Evolutionary conservation across 2,329 filamentous ascomycete species (phyloP).

Genomic region (Xylaria sp.): DNA sequence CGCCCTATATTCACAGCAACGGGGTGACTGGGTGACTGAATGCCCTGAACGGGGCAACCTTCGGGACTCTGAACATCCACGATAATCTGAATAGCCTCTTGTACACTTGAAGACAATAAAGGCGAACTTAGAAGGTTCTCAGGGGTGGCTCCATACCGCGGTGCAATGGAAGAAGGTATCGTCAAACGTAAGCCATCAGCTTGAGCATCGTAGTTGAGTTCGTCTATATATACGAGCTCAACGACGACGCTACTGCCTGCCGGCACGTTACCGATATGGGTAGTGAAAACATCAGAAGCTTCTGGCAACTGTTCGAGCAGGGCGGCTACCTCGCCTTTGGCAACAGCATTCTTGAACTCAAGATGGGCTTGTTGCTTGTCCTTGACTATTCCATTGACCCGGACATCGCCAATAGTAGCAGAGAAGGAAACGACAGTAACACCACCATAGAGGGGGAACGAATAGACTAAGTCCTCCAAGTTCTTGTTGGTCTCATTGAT

Average conservation of each 20-base stretch:
- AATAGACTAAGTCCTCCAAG: slow-evolving; percentile 29
- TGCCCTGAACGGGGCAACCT: slow-evolving; percentile 18
- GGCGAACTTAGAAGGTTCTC: slow-evolving; percentile 12
- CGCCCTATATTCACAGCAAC: slow-evolving; percentile 23
- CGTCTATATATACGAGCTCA: slow-evolving; percentile 30
- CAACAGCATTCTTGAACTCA: slow-evolving; percentile 23
- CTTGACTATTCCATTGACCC: slow-evolving; percentile 24
- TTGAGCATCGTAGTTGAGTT: slow-evolving; percentile 28
- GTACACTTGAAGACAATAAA: background rate
- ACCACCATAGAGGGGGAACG: slow-evolving; percentile 29
- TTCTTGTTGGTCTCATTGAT: slow-evolving; percentile 16
- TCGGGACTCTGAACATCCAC: slow-evolving; percentile 25
- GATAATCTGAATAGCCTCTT: slow-evolving; percentile 18
- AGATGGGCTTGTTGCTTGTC: slow-evolving; percentile 31
- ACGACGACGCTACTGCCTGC: slow-evolving; percentile 19
- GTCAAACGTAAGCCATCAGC: slow-evolving; percentile 29
- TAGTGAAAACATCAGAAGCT: slow-evolving; percentile 33
- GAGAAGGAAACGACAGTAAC: slow-evolving; percentile 30
- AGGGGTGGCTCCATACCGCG: slow-evolving; percentile 25
- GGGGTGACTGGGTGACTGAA: slow-evolving; percentile 29
- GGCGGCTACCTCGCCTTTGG: slow-evolving; percentile 15
- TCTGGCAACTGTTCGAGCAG: slow-evolving; percentile 31
- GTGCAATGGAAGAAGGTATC: slow-evolving; percentile 30
- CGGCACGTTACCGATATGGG: slow-evolving; percentile 28
- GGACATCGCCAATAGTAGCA: slow-evolving; percentile 22